phyloP scores from a whole-genome alignment of 805 yeast species.

The Teunomyces funiuensis region DNA sequence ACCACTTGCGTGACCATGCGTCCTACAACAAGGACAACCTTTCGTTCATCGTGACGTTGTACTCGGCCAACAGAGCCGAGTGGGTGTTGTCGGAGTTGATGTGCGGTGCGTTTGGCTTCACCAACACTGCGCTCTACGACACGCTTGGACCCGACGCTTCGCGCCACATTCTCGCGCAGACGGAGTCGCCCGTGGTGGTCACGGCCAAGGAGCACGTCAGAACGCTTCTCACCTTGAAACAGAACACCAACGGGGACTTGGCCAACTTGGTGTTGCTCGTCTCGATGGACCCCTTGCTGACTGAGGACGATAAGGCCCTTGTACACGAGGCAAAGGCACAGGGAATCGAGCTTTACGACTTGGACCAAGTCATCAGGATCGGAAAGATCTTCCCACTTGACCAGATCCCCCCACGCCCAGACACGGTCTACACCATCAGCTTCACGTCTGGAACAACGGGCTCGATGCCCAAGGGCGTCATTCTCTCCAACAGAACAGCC shows the following conservation, averaged over 20 bases:
- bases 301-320: constrained; percentile 53
- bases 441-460: constrained; percentile 32
- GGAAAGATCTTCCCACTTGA: constrained; percentile 21
- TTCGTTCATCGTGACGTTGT: constrained; percentile 35
- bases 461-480: constrained; percentile 26
- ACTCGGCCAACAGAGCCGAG: constrained; percentile 35
- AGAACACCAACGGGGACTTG: constrained; percentile 29
- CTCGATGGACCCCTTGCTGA: constrained; percentile 50
- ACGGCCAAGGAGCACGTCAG: constrained; percentile 52
- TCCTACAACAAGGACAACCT: constrained; percentile 18
- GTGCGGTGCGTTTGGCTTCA: constrained; percentile 31
- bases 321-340: constrained; percentile 33
- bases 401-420: constrained; percentile 17
- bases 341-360: constrained; percentile 20
- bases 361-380: constrained; percentile 20
- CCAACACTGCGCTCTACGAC: constrained; percentile 42
- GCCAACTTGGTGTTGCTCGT: constrained; percentile 50
- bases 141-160: constrained; percentile 39
- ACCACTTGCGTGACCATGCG: constrained; percentile 13
- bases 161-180: constrained; percentile 30
- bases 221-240: constrained; percentile 46
- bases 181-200: constrained; percentile 47
- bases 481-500: constrained; percentile 19
- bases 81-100: constrained; percentile 40
- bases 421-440: constrained; percentile 22